Conservation (phyloP, 2,329 filamentous ascomycete species). For the Madurella fahalii region DNA sequence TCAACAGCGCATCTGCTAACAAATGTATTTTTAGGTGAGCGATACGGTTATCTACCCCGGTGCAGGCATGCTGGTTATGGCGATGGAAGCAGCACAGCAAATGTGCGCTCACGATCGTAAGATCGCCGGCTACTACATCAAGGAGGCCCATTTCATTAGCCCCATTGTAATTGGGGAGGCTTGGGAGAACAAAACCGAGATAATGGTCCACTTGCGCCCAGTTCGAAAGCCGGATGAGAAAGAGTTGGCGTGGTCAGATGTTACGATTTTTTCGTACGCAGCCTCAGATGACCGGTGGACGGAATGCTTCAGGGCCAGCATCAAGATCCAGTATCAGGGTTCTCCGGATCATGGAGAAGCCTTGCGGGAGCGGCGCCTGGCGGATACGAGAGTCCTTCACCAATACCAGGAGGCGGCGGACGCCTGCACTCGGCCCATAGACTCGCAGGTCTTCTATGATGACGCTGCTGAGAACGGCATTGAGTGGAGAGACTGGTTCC, state of each 20-base stretch:
- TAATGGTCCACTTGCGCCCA: conserved; percentile 26
- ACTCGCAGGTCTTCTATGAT: conserved; percentile 29
- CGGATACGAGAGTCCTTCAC: no score
- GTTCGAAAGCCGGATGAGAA: conserved; percentile 21
- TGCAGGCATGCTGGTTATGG: conserved; percentile 36
- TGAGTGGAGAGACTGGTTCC: conserved; percentile 30
- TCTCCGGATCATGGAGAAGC: conserved; percentile 11
- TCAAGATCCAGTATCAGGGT: conserved; percentile 29
- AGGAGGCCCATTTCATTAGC: background rate
- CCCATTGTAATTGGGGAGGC: conserved; percentile 7
- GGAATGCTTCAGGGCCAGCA: conserved; percentile 30
- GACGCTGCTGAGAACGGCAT: conserved; percentile 27
- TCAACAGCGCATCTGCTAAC: background rate
- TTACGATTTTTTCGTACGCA: conserved; percentile 27
- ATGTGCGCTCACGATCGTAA: background rate
- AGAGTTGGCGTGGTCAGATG: conserved; percentile 27
- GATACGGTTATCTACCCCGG: conserved; percentile 33
- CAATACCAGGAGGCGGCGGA: background rate
- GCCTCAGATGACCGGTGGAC: conserved; percentile 25
- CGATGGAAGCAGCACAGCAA: conserved; percentile 34
- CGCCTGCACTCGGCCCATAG: conserved; percentile 23
- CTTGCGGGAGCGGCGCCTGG: background rate
- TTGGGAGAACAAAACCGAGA: conserved; percentile 30
- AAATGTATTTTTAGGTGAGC: conserved; percentile 20
- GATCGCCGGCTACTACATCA: background rate